Base-by-base conservation (phyloP, 225 moss, liverwort and hornwort species). In the Asterella californica region DNA sequence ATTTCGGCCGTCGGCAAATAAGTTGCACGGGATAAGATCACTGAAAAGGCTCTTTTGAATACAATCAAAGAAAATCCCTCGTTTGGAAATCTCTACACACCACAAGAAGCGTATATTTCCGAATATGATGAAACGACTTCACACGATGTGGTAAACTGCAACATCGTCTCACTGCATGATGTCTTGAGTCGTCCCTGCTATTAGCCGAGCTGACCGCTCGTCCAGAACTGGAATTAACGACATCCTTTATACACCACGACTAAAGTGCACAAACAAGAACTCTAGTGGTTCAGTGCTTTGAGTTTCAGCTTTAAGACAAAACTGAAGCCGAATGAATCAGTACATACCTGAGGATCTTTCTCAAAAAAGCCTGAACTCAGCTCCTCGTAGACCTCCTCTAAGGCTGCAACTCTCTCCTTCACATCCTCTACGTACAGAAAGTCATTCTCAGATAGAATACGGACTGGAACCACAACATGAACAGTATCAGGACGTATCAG, bases 1-100 rank as follows among this genome's bases (percentile, higher is more conserved):
- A 99, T 89, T 81, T 99, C 94, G 83, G 92, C 95, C 7, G 95
- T 83, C 59, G 99, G 93, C 79, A 99, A 83, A 90, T 93, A 99
- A 46, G 89, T 74, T 81, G 94, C 88, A 75, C 95, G 91, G 63
- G 99, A 94, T 65, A 93, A 65, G 61, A 99, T 90, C 48, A 91
- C 88, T 65, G 99, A 84, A 78, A 99, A 99, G 15, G 97, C 92
- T 52, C 87, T 86, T 78, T 91, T 99, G 83, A 99, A 99, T 49
- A 90, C 89, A 79, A 85, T 87, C 76, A 91, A 75, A 22, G 95
- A 95, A 85, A 95, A 95, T 72, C 81, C 80, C 79, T 89, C 89
- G 27, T 76, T 67, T 46, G 85, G 83, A 83, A 92, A 99, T 64
- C 81, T 62, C 93, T 94, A 89, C 75, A 60, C 76, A 64, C 47